phyloP scores from a whole-genome alignment of 768 basidiomycete genomes.

The Macrocybe gigantea region DNA sequence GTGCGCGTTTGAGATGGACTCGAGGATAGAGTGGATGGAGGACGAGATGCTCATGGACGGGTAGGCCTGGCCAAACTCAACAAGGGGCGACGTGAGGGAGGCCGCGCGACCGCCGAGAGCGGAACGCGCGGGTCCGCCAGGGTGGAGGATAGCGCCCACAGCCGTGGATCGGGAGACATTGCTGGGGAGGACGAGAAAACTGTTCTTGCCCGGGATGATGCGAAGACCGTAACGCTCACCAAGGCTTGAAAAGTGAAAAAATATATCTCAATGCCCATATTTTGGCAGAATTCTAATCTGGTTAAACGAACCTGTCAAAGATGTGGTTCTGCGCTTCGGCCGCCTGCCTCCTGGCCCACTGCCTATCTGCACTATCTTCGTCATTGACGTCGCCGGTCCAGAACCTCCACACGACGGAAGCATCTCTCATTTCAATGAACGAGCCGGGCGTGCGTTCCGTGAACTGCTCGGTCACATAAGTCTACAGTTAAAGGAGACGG shows the following conservation, averaged over 20 bases:
- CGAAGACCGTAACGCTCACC: conserved; percentile 80
- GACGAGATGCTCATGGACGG: too few relatives aligned
- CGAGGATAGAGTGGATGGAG: conserved; percentile 6
- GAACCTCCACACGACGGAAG: conserved; percentile 82
- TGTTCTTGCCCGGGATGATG: conserved; percentile 75
- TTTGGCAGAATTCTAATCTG: not conserved
- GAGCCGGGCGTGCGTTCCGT: conserved; percentile 85
- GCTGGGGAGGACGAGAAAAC: conserved; percentile 79
- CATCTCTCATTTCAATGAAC: conserved; percentile 78
- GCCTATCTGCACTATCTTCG: conserved; percentile 48
- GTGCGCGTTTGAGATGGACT: conserved; percentile 6
- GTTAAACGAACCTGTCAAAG: conserved; percentile 54
- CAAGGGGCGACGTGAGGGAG: conserved; percentile 35
- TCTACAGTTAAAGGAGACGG: not conserved
- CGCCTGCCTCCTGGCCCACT: conserved; percentile 83
- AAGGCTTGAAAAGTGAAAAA: conserved; percentile 34
- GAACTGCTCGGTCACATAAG: conserved; percentile 44
- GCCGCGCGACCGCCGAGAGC: conserved; percentile 17
- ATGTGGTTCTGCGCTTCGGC: conserved; percentile 92
- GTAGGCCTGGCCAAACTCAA: conserved; percentile 2
- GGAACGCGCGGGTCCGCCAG: conserved; percentile 44
- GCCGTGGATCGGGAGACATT: conserved; percentile 82
- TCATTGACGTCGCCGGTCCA: conserved; percentile 47
- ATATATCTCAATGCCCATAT: not conserved
- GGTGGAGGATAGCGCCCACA: conserved; percentile 72